Percentiles rank a stretch among this genome's conserved stretches.
Evolutionary conservation across 2,329 filamentous ascomycete species (phyloP).

Genomic region (Neobulgaria alba): DNA sequence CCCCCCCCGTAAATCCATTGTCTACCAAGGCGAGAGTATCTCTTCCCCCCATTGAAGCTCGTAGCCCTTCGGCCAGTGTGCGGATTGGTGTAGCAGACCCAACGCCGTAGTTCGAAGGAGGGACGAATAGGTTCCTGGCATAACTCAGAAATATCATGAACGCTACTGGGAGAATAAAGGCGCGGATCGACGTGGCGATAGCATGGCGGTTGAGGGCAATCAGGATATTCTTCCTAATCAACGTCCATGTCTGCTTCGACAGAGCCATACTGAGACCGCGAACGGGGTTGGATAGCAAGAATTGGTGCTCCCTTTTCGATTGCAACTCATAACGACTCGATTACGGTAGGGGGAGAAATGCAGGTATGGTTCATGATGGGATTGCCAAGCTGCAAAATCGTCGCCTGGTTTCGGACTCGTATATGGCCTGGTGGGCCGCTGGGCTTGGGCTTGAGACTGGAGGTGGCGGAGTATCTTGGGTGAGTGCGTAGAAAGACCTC

Average conservation of each 20-base stretch:
- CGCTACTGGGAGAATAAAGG: constrained; percentile 50
- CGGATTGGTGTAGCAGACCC: constrained; percentile 52
- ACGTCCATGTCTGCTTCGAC: constrained; percentile 49
- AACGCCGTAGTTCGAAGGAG: constrained; percentile 68
- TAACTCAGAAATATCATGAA: constrained; percentile 56
- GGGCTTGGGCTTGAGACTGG: not conserved
- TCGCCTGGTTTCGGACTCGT: not conserved
- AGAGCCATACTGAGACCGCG: constrained; percentile 37
- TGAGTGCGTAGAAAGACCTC: not conserved
- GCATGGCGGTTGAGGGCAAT: constrained; percentile 48
- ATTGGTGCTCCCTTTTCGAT: not conserved
- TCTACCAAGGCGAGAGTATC: constrained; percentile 72
- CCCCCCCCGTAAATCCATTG: constrained; percentile 58
- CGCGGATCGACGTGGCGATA: constrained; percentile 43
- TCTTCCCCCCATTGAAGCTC: constrained; percentile 46
- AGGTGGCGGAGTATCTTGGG: not conserved
- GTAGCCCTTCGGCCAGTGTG: constrained; percentile 55
- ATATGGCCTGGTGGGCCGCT: not conserved
- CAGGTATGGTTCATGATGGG: not conserved
- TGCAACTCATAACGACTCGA: not conserved
- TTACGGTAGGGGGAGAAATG: not conserved
- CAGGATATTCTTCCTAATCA: constrained; percentile 54
- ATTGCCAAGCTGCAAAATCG: not conserved
- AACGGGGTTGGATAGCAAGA: not conserved
- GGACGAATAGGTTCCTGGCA: constrained; percentile 75